A percentile compares a stretch with the other conserved stretches of the same genome.
Evolutionary conservation across 108 stramenopile species (phyloP).

Genomic region (Cylindrotheca fusiformis): DNA sequence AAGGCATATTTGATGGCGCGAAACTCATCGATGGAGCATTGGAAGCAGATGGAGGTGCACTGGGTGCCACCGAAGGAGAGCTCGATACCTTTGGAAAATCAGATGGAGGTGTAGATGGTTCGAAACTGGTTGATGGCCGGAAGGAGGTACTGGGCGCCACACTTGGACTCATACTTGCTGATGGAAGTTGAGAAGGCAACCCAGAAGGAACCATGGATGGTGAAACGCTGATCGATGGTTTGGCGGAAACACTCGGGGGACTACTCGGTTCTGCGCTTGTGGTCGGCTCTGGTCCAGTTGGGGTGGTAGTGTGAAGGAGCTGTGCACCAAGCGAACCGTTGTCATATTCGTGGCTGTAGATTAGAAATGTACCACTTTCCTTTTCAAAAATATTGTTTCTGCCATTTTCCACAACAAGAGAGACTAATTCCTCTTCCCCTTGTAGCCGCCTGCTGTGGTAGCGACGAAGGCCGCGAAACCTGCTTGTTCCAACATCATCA

Average conservation of each 20-base stretch:
- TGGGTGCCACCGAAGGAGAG: neutral
- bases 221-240: neutral
- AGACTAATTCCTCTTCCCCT: neutral
- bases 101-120: too few species aligned
- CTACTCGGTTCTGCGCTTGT: neutral
- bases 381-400: conserved; percentile 1
- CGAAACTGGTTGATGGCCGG: neutral
- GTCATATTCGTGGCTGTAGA: neutral
- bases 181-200: neutral
- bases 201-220: neutral
- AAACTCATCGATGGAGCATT: neutral
- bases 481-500: neutral
- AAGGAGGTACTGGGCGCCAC: neutral
- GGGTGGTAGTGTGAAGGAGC: neutral
- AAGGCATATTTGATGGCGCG: neutral
- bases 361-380: neutral
- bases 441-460: neutral
- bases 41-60: neutral
- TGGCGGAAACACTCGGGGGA: neutral
- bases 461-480: neutral
- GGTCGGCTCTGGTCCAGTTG: neutral
- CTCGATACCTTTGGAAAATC: neutral
- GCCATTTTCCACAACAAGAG: neutral
- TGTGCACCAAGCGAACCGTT: neutral
- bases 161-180: neutral